Evolutionary conservation across 108 stramenopile species (phyloP).

Genomic region (Skeletonema menzelii): DNA sequence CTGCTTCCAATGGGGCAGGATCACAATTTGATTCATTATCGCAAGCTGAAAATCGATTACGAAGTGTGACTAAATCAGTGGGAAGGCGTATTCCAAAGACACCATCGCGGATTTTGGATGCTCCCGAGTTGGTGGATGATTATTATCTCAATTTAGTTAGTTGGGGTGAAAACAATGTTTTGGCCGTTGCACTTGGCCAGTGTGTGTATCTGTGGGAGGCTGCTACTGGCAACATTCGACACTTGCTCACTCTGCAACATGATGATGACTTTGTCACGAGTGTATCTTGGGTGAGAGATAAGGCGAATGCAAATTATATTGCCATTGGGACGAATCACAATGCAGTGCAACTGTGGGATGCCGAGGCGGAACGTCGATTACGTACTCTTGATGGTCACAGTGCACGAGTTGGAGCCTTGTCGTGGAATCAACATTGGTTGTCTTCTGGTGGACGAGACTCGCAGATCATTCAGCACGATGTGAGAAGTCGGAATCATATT

Average conservation of each 20-base stretch:
- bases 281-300: conserved; percentile 79
- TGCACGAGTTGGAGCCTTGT: conserved; percentile 93
- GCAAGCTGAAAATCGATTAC: conserved; percentile 30
- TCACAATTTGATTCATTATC: conserved; percentile 28
- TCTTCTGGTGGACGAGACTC: conserved; percentile 91
- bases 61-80: conserved; percentile 58
- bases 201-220: conserved; percentile 99
- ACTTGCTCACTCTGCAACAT: conserved; percentile 81
- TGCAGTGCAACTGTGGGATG: conserved; percentile 91
- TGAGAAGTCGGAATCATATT: conserved; percentile 90
- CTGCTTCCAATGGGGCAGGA: conserved; percentile 22
- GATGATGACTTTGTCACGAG: conserved; percentile 92
- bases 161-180: conserved; percentile 92
- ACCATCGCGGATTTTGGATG: conserved; percentile 95
- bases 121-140: conserved; percentile 95
- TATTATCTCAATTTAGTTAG: conserved; percentile 97
- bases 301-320: conserved; percentile 55
- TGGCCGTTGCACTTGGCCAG: conserved; percentile 96
- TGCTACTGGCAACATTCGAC: conserved; percentile 91
- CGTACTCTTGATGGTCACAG: conserved; percentile 96
- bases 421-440: conserved; percentile 96
- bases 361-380: conserved; percentile 81
- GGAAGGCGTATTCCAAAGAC: conserved; percentile 94
- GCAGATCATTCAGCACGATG: conserved; percentile 96
- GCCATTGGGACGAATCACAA: conserved; percentile 92